These are phyloP conservation scores for Durotheca rogersii DNA, from an alignment of 495 filamentous ascomycete genomes.

Conservation along the genomic window DNA sequence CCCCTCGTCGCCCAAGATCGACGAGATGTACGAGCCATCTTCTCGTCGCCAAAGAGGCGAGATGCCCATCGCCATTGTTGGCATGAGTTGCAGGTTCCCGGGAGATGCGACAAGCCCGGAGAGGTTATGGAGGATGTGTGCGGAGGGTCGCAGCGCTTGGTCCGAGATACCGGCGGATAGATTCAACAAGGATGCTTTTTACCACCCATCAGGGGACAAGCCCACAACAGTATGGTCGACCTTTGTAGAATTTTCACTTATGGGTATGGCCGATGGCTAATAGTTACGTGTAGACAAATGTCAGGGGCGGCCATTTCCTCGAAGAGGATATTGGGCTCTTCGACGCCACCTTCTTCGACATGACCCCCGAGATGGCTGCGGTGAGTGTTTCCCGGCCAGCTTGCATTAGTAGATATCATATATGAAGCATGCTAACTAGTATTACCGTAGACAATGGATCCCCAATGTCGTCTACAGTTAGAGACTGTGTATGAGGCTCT, in stretches of 20 bases:
- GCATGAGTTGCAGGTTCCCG: slow-evolving; percentile 55
- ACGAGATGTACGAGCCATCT: too few relatives aligned
- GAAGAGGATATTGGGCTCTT: slow-evolving; percentile 46
- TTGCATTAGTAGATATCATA: too few relatives aligned
- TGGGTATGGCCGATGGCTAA: too few relatives aligned
- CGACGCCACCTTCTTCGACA: slow-evolving; percentile 80
- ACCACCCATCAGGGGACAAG: too few relatives aligned
- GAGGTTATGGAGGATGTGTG: slow-evolving; percentile 37
- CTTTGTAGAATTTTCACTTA: too few relatives aligned
- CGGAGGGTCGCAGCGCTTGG: slow-evolving; percentile 5
- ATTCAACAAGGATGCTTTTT: slow-evolving; percentile 60
- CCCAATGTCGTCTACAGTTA: slow-evolving; percentile 73
- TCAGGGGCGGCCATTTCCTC: slow-evolving; percentile 63
- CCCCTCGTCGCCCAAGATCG: too few relatives aligned
- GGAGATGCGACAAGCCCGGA: slow-evolving; percentile 44
- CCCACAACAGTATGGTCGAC: too few relatives aligned
- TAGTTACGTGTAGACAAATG: too few relatives aligned
- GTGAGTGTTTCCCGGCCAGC: too few relatives aligned
- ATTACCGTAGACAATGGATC: slow-evolving; percentile 78
- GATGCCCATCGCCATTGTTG: slow-evolving; percentile 53
- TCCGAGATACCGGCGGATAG: slow-evolving; percentile 55
- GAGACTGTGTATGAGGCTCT: slow-evolving; percentile 78
- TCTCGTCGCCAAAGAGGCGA: too few relatives aligned
- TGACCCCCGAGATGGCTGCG: slow-evolving; percentile 64
- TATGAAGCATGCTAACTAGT: too few relatives aligned